Base-by-base conservation (phyloP, 169 alveolate genomes). In the Eimeria tenella region DNA sequence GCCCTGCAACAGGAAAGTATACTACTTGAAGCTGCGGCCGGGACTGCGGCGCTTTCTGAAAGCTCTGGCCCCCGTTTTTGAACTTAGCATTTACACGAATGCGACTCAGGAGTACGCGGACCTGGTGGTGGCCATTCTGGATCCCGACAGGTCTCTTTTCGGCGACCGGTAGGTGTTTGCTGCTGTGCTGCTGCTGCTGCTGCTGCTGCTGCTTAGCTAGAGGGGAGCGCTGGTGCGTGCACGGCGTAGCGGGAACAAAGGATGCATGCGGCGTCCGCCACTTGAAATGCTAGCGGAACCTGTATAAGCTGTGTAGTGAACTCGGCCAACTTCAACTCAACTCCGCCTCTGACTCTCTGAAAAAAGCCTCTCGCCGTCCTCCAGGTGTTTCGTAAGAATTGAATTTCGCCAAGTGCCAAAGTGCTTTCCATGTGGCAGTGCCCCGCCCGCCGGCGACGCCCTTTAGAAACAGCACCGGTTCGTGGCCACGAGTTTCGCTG, bases 61-160 rank as follows among this genome's bases (percentile, higher is more conserved):
- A 68, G 96, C 97, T 6, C 95, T 98, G 50, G 96, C 98, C 31
- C 97, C 98, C 63, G 98, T 97, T 95, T 98, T 97, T 95, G 98
- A 98, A 71, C 87, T 98, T 96, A 96, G 99, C 52, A 97, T 98
- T 15, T 97, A 98, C 95, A 98, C 99, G 7, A 97, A 98, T 93
- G 99, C 99, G 53, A 98, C 99, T 15, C 97, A 97, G 95, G 99
- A 98, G 93, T 98, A 98, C 83, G 99, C 99, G 15, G 99, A 98
- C 95, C 98, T 98, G 19, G 99, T 98, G 25, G 96, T 97, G 55
- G 97, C 99, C 21, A 98, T 98, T 17, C 86, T 98, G 77, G 99
- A 98, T 95, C 99, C 99, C 0, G 98, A 97, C 94, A 95, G 99
- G 94, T 96, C 97, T 52, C 94, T 97, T 6, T 97, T 98, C 95